Evolutionary conservation across 345 rosid species (phyloP).

Genomic region (Lepidium didymum): DNA sequence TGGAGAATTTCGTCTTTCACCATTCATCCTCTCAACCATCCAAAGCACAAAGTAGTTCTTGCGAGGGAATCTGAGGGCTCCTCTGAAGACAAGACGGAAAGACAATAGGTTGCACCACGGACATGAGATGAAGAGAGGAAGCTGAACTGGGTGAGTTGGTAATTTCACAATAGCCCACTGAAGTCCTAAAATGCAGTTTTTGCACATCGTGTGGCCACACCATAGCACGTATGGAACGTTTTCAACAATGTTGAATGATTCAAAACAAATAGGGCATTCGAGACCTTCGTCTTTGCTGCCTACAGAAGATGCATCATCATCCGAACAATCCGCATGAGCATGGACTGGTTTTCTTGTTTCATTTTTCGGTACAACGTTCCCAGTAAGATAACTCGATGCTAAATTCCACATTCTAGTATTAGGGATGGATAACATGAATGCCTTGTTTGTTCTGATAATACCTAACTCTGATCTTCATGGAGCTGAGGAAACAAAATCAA

Average conservation of each 20-base stretch:
- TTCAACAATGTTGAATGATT: constrained; percentile 86
- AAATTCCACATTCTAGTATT: constrained; percentile 52
- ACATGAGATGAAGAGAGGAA: constrained; percentile 82
- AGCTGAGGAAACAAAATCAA: not conserved
- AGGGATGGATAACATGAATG: constrained; percentile 19
- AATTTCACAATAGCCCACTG: constrained; percentile 70
- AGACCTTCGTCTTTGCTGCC: constrained; percentile 65
- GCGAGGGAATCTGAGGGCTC: constrained; percentile 66
- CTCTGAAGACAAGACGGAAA: constrained; percentile 64
- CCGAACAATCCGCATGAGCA: constrained; percentile 55
- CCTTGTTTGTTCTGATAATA: not conserved
- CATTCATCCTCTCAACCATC: constrained; percentile 95
- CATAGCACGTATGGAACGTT: constrained; percentile 82
- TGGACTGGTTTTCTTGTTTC: constrained; percentile 29
- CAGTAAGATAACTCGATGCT: constrained; percentile 43
- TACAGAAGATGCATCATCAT: constrained; percentile 55
- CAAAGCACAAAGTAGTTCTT: constrained; percentile 87
- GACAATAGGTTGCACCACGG: constrained; percentile 91
- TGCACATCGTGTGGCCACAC: constrained; percentile 94
- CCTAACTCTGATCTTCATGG: not conserved
- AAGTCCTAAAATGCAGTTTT: constrained; percentile 75
- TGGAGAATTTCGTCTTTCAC: constrained; percentile 47
- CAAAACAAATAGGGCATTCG: constrained; percentile 91
- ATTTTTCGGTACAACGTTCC: constrained; percentile 34
- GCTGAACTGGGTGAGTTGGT: constrained; percentile 71